Percentiles rank a stretch among this genome's conserved stretches.
phyloP scores from a whole-genome alignment of 169 alveolate genomes.

The Plasmodium ovale region DNA sequence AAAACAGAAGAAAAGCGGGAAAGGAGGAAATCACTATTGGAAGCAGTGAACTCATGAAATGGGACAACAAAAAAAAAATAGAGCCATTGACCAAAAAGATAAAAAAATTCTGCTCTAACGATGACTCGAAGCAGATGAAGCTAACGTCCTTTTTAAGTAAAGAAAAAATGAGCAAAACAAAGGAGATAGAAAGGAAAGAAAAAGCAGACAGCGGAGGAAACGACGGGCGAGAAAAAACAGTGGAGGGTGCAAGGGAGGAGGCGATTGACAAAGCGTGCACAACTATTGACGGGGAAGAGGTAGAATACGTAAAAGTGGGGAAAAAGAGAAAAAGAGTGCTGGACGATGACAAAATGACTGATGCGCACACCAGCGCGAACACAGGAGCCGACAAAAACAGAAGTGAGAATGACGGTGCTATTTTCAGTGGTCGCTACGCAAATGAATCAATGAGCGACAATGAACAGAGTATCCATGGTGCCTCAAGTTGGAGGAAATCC shows the following conservation, averaged over 20 bases:
- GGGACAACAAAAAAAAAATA: slow-evolving; percentile 7
- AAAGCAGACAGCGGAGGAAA: not conserved
- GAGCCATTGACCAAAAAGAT: slow-evolving; percentile 44
- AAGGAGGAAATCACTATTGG: not conserved
- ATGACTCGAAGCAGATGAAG: slow-evolving; percentile 44
- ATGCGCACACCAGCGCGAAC: not conserved
- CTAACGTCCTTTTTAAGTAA: slow-evolving; percentile 69
- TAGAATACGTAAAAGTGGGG: slow-evolving; percentile 29
- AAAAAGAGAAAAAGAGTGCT: slow-evolving; percentile 54
- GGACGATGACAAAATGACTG: slow-evolving; percentile 45
- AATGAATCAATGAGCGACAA: not conserved
- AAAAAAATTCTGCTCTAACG: slow-evolving; percentile 24
- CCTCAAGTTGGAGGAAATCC: not conserved
- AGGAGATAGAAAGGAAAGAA: slow-evolving; percentile 1
- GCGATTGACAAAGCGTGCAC: not conserved
- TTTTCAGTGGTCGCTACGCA: not conserved
- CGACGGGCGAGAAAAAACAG: not conserved
- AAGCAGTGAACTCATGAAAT: not conserved
- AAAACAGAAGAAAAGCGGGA: not conserved
- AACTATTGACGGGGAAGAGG: slow-evolving; percentile 14
- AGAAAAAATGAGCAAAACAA: slow-evolving; percentile 31
- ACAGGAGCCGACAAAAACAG: not conserved
- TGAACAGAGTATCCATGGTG: not conserved
- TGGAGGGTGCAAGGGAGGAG: not conserved
- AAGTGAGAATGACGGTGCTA: not conserved